Conservation (phyloP, 345 rosid species). For the Lenwebbia sp. region DNA sequence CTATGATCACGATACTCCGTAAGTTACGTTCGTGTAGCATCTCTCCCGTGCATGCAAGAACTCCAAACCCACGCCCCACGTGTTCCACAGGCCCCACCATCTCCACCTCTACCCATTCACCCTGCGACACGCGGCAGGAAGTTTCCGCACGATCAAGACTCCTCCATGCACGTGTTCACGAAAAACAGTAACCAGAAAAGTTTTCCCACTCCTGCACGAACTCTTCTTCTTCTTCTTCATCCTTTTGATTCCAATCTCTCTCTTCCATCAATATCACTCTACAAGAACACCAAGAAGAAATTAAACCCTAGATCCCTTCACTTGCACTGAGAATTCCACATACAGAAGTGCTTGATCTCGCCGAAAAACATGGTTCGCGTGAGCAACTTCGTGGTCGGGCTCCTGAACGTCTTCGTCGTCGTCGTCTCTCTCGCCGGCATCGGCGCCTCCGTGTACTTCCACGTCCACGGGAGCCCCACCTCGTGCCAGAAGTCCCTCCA, state of each 20-base stretch:
- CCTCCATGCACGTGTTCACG: background rate
- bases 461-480: background rate
- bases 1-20: background rate
- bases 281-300: background rate
- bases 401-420: conserved; percentile 3
- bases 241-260: background rate
- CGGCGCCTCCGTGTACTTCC: background rate
- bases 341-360: background rate
- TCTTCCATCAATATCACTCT: background rate
- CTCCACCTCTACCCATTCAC: background rate
- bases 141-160: background rate
- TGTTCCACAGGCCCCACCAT: background rate
- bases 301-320: background rate
- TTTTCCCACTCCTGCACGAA: background rate
- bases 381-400: background rate
- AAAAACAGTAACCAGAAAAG: background rate
- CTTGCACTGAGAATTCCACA: background rate
- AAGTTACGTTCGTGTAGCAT: background rate
- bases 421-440: conserved; percentile 6
- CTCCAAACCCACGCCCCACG: background rate
- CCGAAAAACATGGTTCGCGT: background rate
- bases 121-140: background rate
- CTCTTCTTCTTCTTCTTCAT: background rate
- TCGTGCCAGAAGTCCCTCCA: conserved; percentile 14
- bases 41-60: background rate